Percentiles rank a stretch among this genome's conserved stretches.
Conservation (phyloP, 164 flowering plant species). For the Pachysandra terminalis region DNA sequence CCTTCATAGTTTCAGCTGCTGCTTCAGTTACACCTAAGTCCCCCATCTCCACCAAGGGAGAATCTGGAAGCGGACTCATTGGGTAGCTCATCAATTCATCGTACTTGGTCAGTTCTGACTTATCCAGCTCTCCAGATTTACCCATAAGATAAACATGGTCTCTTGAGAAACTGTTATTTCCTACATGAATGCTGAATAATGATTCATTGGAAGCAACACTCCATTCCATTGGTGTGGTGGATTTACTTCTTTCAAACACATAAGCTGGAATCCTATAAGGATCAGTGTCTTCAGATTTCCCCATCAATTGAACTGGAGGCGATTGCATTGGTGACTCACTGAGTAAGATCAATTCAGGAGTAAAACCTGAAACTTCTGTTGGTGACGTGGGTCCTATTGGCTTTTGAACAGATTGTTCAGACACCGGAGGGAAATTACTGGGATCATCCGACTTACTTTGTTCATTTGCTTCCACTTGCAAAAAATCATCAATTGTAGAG, state of each 20-base stretch:
- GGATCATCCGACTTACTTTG: neutral
- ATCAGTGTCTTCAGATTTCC: slow-evolving; percentile 7
- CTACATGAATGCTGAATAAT: slow-evolving; percentile 59
- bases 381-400: neutral
- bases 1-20: slow-evolving; percentile 24
- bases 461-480: neutral
- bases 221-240: slow-evolving; percentile 41
- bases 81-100: slow-evolving; percentile 10
- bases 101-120: slow-evolving; percentile 15
- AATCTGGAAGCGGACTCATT: slow-evolving; percentile 7
- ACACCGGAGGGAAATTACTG: neutral
- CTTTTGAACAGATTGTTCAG: neutral
- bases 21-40: slow-evolving; percentile 2
- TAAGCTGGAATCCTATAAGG: slow-evolving; percentile 53
- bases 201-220: slow-evolving; percentile 67
- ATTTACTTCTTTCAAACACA: slow-evolving; percentile 31
- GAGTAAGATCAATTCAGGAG: neutral
- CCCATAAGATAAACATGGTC: slow-evolving; percentile 27
- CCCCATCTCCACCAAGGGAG: slow-evolving; percentile 11
- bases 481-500: neutral
- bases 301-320: slow-evolving; percentile 27
- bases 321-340: slow-evolving; percentile 9
- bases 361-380: neutral
- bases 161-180: slow-evolving; percentile 50
- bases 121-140: slow-evolving; percentile 45